A percentile compares a stretch with the other conserved stretches of the same genome.
Conservation (phyloP, 2,329 filamentous ascomycete species). For the Colletotrichum liaoningense region DNA sequence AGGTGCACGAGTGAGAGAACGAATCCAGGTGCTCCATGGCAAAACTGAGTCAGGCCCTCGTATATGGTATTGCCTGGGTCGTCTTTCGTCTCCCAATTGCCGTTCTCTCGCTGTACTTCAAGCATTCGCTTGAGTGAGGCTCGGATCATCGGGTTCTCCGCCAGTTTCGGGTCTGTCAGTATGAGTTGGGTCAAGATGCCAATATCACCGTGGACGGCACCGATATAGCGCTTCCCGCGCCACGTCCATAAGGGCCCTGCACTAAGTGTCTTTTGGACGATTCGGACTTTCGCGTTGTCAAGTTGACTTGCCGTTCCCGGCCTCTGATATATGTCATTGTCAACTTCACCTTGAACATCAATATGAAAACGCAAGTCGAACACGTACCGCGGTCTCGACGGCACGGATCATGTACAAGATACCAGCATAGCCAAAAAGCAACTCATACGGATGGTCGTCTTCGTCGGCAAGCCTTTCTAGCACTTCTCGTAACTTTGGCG, state of each 20-base stretch:
- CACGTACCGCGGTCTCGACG: conserved; percentile 68
- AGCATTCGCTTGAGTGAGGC: conserved; percentile 68
- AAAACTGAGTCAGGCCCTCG: conserved; percentile 69
- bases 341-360: conserved; percentile 52
- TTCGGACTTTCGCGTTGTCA: conserved; percentile 41
- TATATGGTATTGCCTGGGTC: not conserved
- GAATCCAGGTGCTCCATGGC: conserved; percentile 75
- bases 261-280: conserved; percentile 8
- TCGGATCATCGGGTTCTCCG: conserved; percentile 62
- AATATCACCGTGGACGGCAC: conserved; percentile 75
- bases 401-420: conserved; percentile 75
- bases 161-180: conserved; percentile 65
- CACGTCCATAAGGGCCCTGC: conserved; percentile 68
- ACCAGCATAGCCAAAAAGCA: conserved; percentile 75
- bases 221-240: conserved; percentile 72
- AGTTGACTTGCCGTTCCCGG: conserved; percentile 63
- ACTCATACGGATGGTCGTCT: conserved; percentile 66
- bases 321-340: conserved; percentile 60
- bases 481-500: conserved; percentile 44
- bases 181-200: conserved; percentile 78
- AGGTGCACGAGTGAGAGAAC: conserved; percentile 68
- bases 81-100: conserved; percentile 68
- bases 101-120: conserved; percentile 68
- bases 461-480: not conserved
- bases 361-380: conserved; percentile 48